Evolutionary conservation across 2,329 filamentous ascomycete species (phyloP), one percentile per base, ranked within the genome.

Genomic region (Fusarium ramigenum): DNA sequence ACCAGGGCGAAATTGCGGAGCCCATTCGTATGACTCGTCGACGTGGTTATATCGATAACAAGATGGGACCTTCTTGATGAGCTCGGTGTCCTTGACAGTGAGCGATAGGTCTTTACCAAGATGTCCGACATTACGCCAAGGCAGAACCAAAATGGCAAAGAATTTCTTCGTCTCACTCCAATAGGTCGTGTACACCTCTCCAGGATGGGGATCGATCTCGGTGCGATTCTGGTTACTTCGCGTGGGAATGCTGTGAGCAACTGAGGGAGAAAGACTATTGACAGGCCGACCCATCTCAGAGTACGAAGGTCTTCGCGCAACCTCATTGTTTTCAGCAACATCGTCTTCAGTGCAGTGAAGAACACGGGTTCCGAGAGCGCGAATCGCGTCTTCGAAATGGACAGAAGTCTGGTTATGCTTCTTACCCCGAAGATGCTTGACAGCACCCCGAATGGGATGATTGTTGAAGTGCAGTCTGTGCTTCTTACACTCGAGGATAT

Each of bases 401-500:
- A 25, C 25, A 1, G 21, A 5, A 2, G 15, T 3, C 12, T 11
- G 10, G n/a, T 25, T 30, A 0, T 63, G 61, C 9, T 32, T 37
- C 1, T 28, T 14, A 2, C 52, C n/a, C 2, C 9, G 5, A 4
- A 75, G 62, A 32, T 75, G 73, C 2, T 21, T 63, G 1, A 1
- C 3, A 1, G 72, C 72, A 1, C 43, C 61, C 0, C 25, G 28
- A 3, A 62, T 11, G 0, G 73, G 62, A 5, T 44, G 18, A 4
- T 47, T 23, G 8, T 7, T 40, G 18, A 75, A 75, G 1, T 52
- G 44, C 1, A 30, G 40, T 0, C 19, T 9, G 2, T 73, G 69
- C 6, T 61, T 9, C 2, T 57, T 34, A 3, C 72, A 75, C 30
- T 64, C 59, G 0, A 73, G 16, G 4, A 75, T 73, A 21, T 75